phyloP scores from a whole-genome alignment of 805 yeast genomes.

The Yamadazyma akitaensis region DNA sequence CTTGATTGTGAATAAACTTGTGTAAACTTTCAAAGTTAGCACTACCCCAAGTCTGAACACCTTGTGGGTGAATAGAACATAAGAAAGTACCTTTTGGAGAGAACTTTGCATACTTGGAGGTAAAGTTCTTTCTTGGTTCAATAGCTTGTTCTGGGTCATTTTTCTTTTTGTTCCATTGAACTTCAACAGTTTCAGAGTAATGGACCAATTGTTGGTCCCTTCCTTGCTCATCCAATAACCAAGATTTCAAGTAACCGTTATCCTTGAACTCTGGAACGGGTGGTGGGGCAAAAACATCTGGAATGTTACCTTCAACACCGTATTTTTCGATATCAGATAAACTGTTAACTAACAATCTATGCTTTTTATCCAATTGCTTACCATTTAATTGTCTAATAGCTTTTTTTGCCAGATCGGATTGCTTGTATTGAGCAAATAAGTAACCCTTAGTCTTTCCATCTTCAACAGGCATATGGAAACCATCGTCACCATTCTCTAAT shows the following conservation, averaged over 20 bases:
- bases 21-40: conserved; percentile 65
- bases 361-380: conserved; percentile 91
- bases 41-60: conserved; percentile 97
- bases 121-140: conserved; percentile 81
- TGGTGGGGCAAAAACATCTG: conserved; percentile 68
- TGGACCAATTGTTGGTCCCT: conserved; percentile 89
- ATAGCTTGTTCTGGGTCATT: conserved; percentile 71
- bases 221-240: conserved; percentile 86
- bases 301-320: conserved; percentile 61
- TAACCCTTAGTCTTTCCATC: conserved; percentile 82
- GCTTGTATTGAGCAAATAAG: conserved; percentile 77
- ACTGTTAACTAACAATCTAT: conserved; percentile 80
- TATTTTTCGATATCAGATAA: conserved; percentile 79
- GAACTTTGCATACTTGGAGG: conserved; percentile 82
- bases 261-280: conserved; percentile 66
- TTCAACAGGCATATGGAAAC: conserved; percentile 78
- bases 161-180: conserved; percentile 80
- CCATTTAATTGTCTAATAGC: conserved; percentile 81
- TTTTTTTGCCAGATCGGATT: conserved; percentile 62
- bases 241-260: conserved; percentile 78
- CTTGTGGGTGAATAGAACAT: conserved; percentile 87
- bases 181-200: conserved; percentile 73
- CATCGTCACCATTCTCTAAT: conserved; percentile 55
- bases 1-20: conserved; percentile 85
- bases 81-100: conserved; percentile 92